Base-by-base conservation (phyloP, 371 early-diverging fungal species). In the Mucor saturninus region DNA sequence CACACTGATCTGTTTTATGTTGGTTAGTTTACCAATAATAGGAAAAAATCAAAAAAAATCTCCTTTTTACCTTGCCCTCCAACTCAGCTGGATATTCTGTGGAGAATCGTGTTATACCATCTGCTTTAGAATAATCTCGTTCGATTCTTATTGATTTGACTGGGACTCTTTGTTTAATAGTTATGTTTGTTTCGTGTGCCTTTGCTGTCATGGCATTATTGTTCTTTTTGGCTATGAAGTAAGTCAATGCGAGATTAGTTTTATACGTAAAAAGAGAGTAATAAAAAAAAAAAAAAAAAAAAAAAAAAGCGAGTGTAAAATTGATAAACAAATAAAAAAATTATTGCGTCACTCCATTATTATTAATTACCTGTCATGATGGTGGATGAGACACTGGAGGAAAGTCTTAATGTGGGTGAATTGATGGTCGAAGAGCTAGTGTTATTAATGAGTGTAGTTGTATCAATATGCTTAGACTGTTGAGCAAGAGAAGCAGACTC, bases 101-200 rank as follows among this genome's bases (percentile, higher is more conserved):
- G 30, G 61, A 50, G 54, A 82, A 82, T 45, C 72, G 70, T 46
- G 83, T 82, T 48, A 79, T 76, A 37, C 83, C 83, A 61, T 82
- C 80, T 43, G 79, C 83, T 40, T 66, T 57, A 11, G 76, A 67
- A 59, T 82, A 82, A 59, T 82, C 80, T 45, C 83, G 74, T 58
- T 82, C 83, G 30, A 82, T 68, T 51, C 83, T 68, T 48, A 80
- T 66, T 15, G 66, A 55, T 45, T 62, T 54, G 10, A 59, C 61
- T 9, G 69, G 69, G 5, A 65, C 62, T 71, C 58, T 45, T 11
- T 63, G 45, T 49, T 59, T 31, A 48, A 67, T 66, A 13, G 63
- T 26, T 26, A 73, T 67, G 3, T 13, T 38, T 7, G 50, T 50
- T 45, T 59, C 59, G 50, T 66, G 71, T 46, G 65, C 15, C 31